Evolutionary conservation across 208 protist species (phyloP).

Genomic region (Novymonas esmeraldas): DNA sequence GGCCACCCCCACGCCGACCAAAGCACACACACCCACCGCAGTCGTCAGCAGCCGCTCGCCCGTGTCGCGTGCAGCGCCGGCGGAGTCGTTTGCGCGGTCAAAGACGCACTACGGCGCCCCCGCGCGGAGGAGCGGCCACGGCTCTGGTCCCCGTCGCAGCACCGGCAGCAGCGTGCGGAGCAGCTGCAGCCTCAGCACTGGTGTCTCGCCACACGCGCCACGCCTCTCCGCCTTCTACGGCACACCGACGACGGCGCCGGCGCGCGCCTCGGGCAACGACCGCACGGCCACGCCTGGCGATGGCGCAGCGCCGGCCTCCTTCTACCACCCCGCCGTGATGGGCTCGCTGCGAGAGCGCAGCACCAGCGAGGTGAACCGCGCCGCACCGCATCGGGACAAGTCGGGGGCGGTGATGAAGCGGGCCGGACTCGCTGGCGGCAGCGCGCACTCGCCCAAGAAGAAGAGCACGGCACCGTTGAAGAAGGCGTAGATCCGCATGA

Average conservation of each 20-base stretch:
- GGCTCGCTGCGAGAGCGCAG: slow-evolving; percentile 49
- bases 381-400: background rate
- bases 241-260: slow-evolving; percentile 1
- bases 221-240: slow-evolving; percentile 11
- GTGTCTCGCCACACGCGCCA: slow-evolving; percentile 13
- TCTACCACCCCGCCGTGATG: slow-evolving; percentile 51
- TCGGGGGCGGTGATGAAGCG: background rate
- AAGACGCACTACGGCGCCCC: slow-evolving; percentile 18
- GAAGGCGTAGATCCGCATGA: slow-evolving; percentile 2
- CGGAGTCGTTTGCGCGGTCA: slow-evolving; percentile 23
- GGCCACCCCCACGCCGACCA: slow-evolving; percentile 1
- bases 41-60: background rate
- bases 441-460: background rate
- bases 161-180: slow-evolving; percentile 14
- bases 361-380: slow-evolving; percentile 41
- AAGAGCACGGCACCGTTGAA: background rate
- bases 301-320: slow-evolving; percentile 10
- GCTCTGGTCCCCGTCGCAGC: slow-evolving; percentile 10
- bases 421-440: background rate
- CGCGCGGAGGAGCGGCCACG: slow-evolving; percentile 1
- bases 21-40: slow-evolving; percentile 3
- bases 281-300: background rate
- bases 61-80: background rate
- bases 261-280: slow-evolving; percentile 4
- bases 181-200: background rate